Conservation (phyloP, 2,329 filamentous ascomycete genomes). For the Diaporthe citrichinensis region DNA sequence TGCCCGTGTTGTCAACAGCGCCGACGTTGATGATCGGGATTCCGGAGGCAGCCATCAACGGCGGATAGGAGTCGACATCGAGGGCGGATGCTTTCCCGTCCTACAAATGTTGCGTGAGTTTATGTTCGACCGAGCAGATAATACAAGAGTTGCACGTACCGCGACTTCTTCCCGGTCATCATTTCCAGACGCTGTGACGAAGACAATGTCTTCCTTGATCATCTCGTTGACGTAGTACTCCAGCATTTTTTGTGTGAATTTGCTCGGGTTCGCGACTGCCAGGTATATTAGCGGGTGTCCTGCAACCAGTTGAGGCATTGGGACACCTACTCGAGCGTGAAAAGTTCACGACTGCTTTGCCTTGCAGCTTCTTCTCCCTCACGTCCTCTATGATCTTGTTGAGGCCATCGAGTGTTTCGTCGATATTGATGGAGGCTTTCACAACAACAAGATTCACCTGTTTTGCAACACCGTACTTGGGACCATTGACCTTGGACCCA, state of each 20-base stretch:
- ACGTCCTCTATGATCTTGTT: slow-evolving; percentile 12
- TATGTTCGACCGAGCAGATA: not conserved
- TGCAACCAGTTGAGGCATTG: accelerated
- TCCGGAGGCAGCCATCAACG: slow-evolving; percentile 5
- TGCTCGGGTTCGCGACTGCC: not conserved
- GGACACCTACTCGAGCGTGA: not conserved
- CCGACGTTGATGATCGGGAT: slow-evolving; percentile 24
- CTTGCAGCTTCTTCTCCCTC: slow-evolving; percentile 6
- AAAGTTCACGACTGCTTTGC: slow-evolving; percentile 21
- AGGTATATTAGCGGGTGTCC: not conserved
- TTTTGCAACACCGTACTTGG: slow-evolving; percentile 11
- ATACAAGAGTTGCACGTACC: not conserved
- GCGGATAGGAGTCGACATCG: slow-evolving; percentile 8
- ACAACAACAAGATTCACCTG: slow-evolving; percentile 18
- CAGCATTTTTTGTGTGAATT: slow-evolving; percentile 16
- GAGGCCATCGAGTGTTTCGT: not conserved
- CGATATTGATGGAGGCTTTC: slow-evolving; percentile 8
- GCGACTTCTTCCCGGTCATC: slow-evolving; percentile 27
- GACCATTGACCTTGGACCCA: slow-evolving; percentile 23
- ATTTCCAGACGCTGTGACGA: slow-evolving; percentile 2
- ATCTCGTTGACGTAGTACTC: slow-evolving; percentile 8
- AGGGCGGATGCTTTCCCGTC: not conserved
- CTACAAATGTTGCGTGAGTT: not conserved
- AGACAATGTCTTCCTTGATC: slow-evolving; percentile 16
- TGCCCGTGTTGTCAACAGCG: slow-evolving; percentile 20